Conservation (phyloP, 495 filamentous ascomycete species). For the Penicillium lagena region DNA sequence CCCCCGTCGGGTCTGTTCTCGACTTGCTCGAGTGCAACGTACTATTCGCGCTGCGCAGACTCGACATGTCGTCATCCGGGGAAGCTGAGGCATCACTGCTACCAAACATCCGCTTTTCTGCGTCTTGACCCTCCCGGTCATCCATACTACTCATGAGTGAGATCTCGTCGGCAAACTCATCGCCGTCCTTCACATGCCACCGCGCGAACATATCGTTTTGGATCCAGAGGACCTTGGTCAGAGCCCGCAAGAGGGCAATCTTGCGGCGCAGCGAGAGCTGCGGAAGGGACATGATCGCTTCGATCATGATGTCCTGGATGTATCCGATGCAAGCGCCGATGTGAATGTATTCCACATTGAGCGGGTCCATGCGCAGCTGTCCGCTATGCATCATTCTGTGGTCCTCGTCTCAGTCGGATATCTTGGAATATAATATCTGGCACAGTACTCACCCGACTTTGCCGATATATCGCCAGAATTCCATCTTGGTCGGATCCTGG, state of each 20-base stretch:
- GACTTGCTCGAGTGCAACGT: too few species aligned
- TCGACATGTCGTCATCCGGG: constrained; percentile 22
- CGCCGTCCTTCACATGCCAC: constrained; percentile 67
- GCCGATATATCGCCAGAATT: constrained; percentile 73
- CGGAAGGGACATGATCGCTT: constrained; percentile 67
- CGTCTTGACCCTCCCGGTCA: constrained; percentile 56
- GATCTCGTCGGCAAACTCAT: constrained; percentile 59
- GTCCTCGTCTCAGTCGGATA: not conserved
- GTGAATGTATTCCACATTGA: constrained; percentile 74
- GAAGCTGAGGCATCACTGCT: constrained; percentile 8
- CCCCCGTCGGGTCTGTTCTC: too few species aligned
- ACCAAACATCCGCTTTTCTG: constrained; percentile 43
- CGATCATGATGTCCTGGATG: constrained; percentile 67
- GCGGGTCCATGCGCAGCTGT: constrained; percentile 52
- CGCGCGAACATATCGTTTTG: constrained; percentile 76
- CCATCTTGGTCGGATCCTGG: constrained; percentile 62
- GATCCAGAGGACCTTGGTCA: constrained; percentile 61
- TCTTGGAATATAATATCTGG: not conserved
- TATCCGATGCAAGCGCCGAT: constrained; percentile 61
- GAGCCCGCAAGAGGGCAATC: constrained; percentile 59
- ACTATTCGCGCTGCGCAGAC: too few species aligned
- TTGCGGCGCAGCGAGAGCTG: constrained; percentile 56
- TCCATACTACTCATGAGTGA: constrained; percentile 38
- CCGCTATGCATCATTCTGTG: constrained; percentile 63
- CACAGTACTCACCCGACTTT: constrained; percentile 55